phyloP scores from a whole-genome alignment of 169 alveolate species.

The Toxoplasma gondii region DNA sequence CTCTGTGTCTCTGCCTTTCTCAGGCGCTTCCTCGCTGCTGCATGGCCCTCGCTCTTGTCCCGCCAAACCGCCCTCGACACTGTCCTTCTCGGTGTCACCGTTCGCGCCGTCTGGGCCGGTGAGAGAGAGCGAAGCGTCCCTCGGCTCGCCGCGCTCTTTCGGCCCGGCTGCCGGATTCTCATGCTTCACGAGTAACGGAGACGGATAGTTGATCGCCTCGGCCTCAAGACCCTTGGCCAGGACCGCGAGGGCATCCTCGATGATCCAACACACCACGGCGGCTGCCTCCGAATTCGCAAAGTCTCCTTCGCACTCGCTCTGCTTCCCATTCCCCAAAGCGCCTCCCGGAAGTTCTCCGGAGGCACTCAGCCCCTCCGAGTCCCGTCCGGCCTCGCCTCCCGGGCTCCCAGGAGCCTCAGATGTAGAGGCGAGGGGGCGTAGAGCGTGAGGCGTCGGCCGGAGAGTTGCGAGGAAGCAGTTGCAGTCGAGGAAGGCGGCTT shows the following conservation, averaged over 20 bases:
- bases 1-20: too few species aligned
- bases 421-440: constrained; percentile 10
- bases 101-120: background rate
- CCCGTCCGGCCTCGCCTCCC: background rate
- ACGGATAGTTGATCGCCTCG: background rate
- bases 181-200: background rate
- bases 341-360: background rate
- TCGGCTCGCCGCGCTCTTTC: background rate
- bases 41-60: too few species aligned
- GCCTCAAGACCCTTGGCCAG: constrained; percentile 50
- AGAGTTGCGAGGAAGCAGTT: constrained; percentile 57
- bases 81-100: background rate
- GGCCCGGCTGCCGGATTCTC: background rate
- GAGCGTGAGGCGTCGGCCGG: constrained; percentile 53
- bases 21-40: too few species aligned
- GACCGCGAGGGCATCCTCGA: constrained; percentile 55
- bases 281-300: constrained; percentile 36
- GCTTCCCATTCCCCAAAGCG: background rate
- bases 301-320: background rate
- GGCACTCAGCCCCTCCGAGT: too few species aligned
- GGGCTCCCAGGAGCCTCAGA: background rate
- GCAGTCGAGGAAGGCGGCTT: constrained; percentile 58
- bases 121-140: background rate
- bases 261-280: constrained; percentile 58
- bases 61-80: background rate